Percentiles rank a stretch among this genome's conserved stretches.
phyloP scores from a whole-genome alignment of 2,329 filamentous ascomycete genomes.

The Neonectria hederae region DNA sequence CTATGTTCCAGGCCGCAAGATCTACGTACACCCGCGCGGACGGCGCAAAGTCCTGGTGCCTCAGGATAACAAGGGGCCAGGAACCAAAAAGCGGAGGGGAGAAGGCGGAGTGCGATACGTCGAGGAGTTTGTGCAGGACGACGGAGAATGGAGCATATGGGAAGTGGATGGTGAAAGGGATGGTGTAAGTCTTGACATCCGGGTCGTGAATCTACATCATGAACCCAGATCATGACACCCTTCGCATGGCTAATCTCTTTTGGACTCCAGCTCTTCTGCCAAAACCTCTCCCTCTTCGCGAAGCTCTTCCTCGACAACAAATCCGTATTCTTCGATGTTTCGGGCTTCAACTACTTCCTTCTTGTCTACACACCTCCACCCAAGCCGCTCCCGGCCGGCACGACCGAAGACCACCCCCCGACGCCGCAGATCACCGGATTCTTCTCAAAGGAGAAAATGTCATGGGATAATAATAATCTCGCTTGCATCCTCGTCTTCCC shows the following conservation, averaged over 20 bases:
- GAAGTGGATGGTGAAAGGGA: constrained; percentile 91
- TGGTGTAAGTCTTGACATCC: constrained; percentile 62
- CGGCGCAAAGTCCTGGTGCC: constrained; percentile 52
- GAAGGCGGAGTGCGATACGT: constrained; percentile 50
- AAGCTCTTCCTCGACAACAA: constrained; percentile 99
- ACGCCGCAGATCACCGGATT: constrained; percentile 78
- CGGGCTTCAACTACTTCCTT: constrained; percentile 93
- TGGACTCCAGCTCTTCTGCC: constrained; percentile 77
- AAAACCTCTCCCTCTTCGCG: constrained; percentile 94
- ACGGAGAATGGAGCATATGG: constrained; percentile 86
- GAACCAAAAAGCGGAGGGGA: constrained; percentile 51
- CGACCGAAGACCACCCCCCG: constrained; percentile 44
- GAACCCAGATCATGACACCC: not conserved
- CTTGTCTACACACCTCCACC: constrained; percentile 74
- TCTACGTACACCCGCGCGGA: constrained; percentile 73
- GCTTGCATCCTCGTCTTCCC: constrained; percentile 97
- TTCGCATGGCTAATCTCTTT: constrained; percentile 17
- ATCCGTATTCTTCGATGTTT: constrained; percentile 96
- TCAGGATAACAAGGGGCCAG: constrained; percentile 44
- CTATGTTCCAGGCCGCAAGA: constrained; percentile 71
- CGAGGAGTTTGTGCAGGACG: constrained; percentile 60
- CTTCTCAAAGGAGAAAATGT: constrained; percentile 98
- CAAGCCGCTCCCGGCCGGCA: constrained; percentile 28
- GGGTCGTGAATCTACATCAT: not conserved
- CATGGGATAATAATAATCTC: constrained; percentile 98